These are phyloP conservation scores for Bruguiera hainesii DNA, from an alignment of 441 rosid genomes.

Conservation along the genomic window DNA sequence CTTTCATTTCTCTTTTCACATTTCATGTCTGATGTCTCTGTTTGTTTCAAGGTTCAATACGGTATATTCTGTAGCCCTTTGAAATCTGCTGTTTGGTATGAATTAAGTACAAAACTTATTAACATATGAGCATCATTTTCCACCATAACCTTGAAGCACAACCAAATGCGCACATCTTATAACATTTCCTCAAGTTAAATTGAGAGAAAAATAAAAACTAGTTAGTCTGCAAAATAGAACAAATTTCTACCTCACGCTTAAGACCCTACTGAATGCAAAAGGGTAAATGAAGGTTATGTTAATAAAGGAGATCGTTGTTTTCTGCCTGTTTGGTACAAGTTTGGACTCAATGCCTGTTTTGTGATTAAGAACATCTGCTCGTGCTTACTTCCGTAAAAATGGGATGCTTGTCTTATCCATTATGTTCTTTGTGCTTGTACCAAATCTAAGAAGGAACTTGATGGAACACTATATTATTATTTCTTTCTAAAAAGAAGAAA, in stretches of 20 bases:
- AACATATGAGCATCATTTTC: not conserved
- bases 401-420: too few species aligned
- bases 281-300: constrained; percentile 16
- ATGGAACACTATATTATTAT: too few species aligned
- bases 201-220: not conserved
- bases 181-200: too few species aligned
- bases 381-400: not conserved
- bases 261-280: not conserved
- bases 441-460: not conserved
- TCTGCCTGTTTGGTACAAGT: constrained; percentile 22
- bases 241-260: not conserved
- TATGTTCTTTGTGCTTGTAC: too few species aligned
- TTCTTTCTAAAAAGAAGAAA: not conserved
- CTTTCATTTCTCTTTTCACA: not conserved
- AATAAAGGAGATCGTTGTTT: constrained; percentile 30
- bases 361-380: constrained; percentile 9
- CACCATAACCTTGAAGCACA: not conserved
- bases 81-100: not conserved
- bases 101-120: not conserved
- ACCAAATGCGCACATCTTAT: not conserved
- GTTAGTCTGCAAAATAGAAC: not conserved
- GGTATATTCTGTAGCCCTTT: not conserved
- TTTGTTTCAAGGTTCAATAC: not conserved
- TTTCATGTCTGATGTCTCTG: not conserved
- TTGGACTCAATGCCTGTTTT: constrained; percentile 17